A percentile compares a stretch with the other conserved stretches of the same genome.
These are phyloP conservation scores for Sugiyamaella neomexicana DNA, from an alignment of 1,139 yeast genomes.

Conservation along the genomic window DNA sequence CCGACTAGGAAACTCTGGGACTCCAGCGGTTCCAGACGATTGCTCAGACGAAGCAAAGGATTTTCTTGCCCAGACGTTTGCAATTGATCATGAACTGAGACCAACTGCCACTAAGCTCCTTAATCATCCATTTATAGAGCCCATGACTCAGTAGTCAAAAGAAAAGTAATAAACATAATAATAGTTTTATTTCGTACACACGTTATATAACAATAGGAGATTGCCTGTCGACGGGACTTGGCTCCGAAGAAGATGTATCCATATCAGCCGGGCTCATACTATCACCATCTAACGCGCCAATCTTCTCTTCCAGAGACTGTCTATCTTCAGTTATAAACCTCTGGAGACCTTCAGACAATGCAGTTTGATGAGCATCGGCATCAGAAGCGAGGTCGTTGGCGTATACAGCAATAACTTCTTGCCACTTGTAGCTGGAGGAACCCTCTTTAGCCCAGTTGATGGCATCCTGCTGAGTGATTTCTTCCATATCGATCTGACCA, in stretches of 20 bases:
- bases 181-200: neutral
- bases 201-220: neutral
- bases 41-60: slow-evolving; percentile 68
- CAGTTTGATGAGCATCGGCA: slow-evolving; percentile 18
- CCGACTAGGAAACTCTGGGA: slow-evolving; percentile 78
- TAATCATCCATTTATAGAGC: slow-evolving; percentile 49
- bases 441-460: slow-evolving; percentile 30
- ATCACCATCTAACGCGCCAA: neutral
- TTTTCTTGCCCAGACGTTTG: slow-evolving; percentile 68
- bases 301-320: slow-evolving; percentile 17
- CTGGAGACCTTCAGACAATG: slow-evolving; percentile 24
- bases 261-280: neutral
- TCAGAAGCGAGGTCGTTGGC: slow-evolving; percentile 32
- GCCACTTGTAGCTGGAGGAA: slow-evolving; percentile 28
- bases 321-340: slow-evolving; percentile 27
- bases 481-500: slow-evolving; percentile 9
- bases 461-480: slow-evolving; percentile 26
- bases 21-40: slow-evolving; percentile 78
- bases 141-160: slow-evolving; percentile 5
- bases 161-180: neutral
- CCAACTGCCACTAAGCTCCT: slow-evolving; percentile 73
- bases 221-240: neutral
- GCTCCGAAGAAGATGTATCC: slow-evolving; percentile 2
- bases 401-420: slow-evolving; percentile 32
- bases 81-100: slow-evolving; percentile 67